Base-by-base conservation (phyloP, 106 monocot species). In the Narthecium ossifragum region DNA sequence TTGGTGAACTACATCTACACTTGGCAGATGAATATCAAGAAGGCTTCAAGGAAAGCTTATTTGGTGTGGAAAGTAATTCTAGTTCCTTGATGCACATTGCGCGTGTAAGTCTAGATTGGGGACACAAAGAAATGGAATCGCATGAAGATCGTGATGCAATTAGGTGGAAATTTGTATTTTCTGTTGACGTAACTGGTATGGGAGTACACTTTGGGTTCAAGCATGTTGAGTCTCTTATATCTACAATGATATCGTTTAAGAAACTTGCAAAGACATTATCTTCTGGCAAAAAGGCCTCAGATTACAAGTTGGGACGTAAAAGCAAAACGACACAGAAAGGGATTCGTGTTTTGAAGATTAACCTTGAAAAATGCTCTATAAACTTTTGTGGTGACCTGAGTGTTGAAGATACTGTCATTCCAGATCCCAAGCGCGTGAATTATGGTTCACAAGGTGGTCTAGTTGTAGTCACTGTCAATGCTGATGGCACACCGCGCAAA, bases 401-500 rank as follows among this genome's bases (percentile, higher is more conserved):
- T 53, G 21, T 82, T 54, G 81, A 87, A 48, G 77, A 91, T 64
- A 71, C 81, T 67, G 63, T 74, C 54, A 74, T 98, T 69, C 59
- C 68, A 53, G 98, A 98, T 47, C 91, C 98, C 36, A 98, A 98
- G 58, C 86, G 84, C 46, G 91, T 88, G 28, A 91, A 98, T 66
- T 98, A 74, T 75, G 98, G 98, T 68, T 91, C 84, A 43, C 86
- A 91, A 61, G 91, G 98, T 56, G 98, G 98, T 60, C 62, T 55
- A 67, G 63, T 67, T 29, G 32, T 88, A 21, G 72, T 91, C 46
- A 81, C 32, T 67, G 64, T 70, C 25, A 83, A 75, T 70, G 67
- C 80, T 58, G 81, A 98, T 71, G 91, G 98, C 40, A 78, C 70
- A 24, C 75, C 80, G 32, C 91, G 98, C 14, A 74, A 31, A 24